Evolutionary conservation across 495 filamentous ascomycete genomes (phyloP), one percentile per base, ranked within the genome.

Genomic region (Aspergillus nanangensis): DNA sequence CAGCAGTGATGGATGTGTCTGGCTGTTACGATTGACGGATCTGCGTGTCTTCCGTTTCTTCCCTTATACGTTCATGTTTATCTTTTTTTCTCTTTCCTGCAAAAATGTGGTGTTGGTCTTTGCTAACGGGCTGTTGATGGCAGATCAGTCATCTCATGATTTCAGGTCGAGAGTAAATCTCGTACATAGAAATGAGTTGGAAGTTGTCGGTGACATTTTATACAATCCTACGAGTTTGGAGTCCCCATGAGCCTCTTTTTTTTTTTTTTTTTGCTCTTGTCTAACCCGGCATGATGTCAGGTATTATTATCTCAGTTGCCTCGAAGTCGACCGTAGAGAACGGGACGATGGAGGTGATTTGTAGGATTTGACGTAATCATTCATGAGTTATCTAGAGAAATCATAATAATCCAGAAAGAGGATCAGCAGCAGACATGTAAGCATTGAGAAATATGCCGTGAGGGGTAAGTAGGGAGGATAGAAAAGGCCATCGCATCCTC

Each of bases 71-170:
- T 33, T 49, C 32, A 44, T 41, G 27, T 44, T 14, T 32, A n/a
- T 45, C 27, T 33, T 50, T 38, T 18, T 20, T 21, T 32, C 29
- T 50, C 20, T 35, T 31, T 19, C 32, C 36, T 41, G 14, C 41
- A 5, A 29, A 5, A 29, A 7, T 5, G 11, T 29, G 25, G 25
- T 29, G 25, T 11, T 5, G 11, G 25, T 44, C 23, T 20, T 50
- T 44, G 40, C 48, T 50, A 50, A 50, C 48, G 35, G 41, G 27
- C 48, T 33, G 33, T 50, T 40, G 48, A 32, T 50, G 42, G 42
- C 41, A 50, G 48, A 50, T 50, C 20, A 40, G 36, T 43, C 43
- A 38, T 44, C 15, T 49, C 21, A 34, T 50, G 41, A n/a, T n/a
- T n/a, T n/a, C n/a, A 29, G 25, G 19, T 45, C 41, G 41, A 42